Evolutionary conservation across 1,139 yeast species (phyloP).

Genomic region (Wickerhamiella pararugosa): DNA sequence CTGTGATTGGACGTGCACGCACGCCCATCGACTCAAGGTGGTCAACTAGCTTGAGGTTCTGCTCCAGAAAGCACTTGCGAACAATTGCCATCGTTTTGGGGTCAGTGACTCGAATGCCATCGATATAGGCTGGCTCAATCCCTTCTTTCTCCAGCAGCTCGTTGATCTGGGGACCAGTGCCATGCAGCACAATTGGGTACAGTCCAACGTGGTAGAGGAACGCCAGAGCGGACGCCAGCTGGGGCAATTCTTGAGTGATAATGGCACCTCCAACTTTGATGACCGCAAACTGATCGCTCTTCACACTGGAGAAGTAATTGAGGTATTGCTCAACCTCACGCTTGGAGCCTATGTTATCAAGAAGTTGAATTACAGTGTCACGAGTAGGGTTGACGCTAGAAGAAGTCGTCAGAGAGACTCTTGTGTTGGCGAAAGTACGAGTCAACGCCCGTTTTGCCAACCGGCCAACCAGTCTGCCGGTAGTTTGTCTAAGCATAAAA

Average conservation of each 20-base stretch:
- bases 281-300: constrained; percentile 83
- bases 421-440: no score
- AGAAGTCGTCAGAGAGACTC: no score
- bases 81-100: constrained; percentile 92
- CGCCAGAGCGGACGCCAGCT: constrained; percentile 88
- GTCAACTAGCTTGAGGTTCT: constrained; percentile 83
- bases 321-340: constrained; percentile 95
- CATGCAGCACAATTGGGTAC: constrained; percentile 92
- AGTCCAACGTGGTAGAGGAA: constrained; percentile 93
- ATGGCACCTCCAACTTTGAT: constrained; percentile 99
- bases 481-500: no score
- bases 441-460: no score
- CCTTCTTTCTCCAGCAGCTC: constrained; percentile 87
- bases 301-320: constrained; percentile 87
- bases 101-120: constrained; percentile 93
- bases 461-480: no score
- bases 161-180: constrained; percentile 98
- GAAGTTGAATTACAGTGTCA: constrained; percentile 71
- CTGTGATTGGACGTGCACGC: constrained; percentile 95
- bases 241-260: constrained; percentile 84
- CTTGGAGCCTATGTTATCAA: constrained; percentile 92
- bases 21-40: constrained; percentile 95
- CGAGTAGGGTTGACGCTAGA: constrained; percentile 8
- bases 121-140: constrained; percentile 88
- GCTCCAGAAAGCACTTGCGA: constrained; percentile 86